Conservation (phyloP, 2,329 filamentous ascomycete species). For the Mariannaea elegans region DNA sequence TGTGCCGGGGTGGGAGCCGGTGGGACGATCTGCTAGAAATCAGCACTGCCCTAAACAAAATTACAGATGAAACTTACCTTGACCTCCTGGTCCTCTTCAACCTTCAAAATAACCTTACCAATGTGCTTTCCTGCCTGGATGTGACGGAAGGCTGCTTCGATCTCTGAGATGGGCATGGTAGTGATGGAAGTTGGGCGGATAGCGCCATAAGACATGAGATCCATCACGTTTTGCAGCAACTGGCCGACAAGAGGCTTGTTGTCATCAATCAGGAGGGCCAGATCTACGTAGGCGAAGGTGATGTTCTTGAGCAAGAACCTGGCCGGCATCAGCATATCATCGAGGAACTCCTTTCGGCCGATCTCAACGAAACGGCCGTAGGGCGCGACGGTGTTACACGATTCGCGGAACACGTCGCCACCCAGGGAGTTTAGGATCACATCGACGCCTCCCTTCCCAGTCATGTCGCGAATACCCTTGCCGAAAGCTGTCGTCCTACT, state of each 20-base stretch:
- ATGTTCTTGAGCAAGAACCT: slow-evolving; percentile 14
- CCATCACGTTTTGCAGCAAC: slow-evolving; percentile 15
- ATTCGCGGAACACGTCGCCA: slow-evolving; percentile 20
- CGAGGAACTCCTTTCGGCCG: slow-evolving; percentile 22
- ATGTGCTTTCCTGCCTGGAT: slow-evolving; percentile 18
- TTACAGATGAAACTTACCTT: not conserved
- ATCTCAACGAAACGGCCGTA: slow-evolving; percentile 21
- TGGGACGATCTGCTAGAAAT: slow-evolving; percentile 2
- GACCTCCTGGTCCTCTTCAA: slow-evolving; percentile 10
- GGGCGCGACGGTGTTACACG: slow-evolving; percentile 5
- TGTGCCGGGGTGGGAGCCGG: not conserved
- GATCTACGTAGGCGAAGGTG: slow-evolving; percentile 24
- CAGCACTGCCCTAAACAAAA: not conserved
- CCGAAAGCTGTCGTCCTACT: slow-evolving; percentile 9
- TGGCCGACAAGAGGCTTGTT: slow-evolving; percentile 14
- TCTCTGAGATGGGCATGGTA: slow-evolving; percentile 7
- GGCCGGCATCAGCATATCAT: slow-evolving; percentile 15
- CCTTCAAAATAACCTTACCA: slow-evolving; percentile 27
- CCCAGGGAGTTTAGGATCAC: slow-evolving; percentile 17
- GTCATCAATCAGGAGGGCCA: slow-evolving; percentile 12
- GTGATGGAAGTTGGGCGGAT: slow-evolving; percentile 10
- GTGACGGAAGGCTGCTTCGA: slow-evolving; percentile 12
- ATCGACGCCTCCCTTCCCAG: slow-evolving; percentile 16
- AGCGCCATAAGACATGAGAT: slow-evolving; percentile 11
- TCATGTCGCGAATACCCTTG: not conserved